Percentiles rank a stretch among this genome's conserved stretches.
These are phyloP conservation scores for Dactylonectria estremocensis DNA, from an alignment of 2,329 filamentous ascomycete genomes.

Conservation along the genomic window DNA sequence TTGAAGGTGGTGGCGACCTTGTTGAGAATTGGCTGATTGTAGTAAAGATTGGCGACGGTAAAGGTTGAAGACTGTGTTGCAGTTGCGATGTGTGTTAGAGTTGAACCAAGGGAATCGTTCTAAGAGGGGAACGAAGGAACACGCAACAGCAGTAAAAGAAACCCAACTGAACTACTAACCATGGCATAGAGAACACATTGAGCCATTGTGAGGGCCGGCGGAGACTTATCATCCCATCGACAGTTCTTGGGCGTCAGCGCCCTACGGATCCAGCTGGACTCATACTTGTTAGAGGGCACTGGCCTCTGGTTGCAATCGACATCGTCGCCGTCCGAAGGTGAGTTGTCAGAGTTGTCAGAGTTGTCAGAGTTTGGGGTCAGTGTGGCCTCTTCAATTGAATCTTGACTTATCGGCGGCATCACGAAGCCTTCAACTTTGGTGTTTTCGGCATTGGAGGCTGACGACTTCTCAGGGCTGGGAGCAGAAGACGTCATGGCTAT, in stretches of 20 bases:
- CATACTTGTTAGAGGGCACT: slow-evolving; percentile 41
- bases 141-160: too few relatives aligned
- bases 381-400: slow-evolving; percentile 15
- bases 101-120: neutral
- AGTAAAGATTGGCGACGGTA: slow-evolving; percentile 86
- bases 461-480: slow-evolving; percentile 4
- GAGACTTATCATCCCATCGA: slow-evolving; percentile 76
- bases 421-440: neutral
- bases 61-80: slow-evolving; percentile 68
- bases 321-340: slow-evolving; percentile 24
- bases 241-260: slow-evolving; percentile 72
- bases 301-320: slow-evolving; percentile 13
- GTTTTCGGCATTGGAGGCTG: neutral
- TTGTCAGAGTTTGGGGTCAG: slow-evolving; percentile 6
- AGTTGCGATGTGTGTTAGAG: neutral
- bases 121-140: neutral
- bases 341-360: slow-evolving; percentile 21
- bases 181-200: slow-evolving; percentile 81
- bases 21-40: slow-evolving; percentile 85
- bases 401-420: slow-evolving; percentile 5
- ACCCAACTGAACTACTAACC: slow-evolving; percentile 55
- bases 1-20: slow-evolving; percentile 80
- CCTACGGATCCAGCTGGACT: slow-evolving; percentile 41
- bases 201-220: slow-evolving; percentile 77
- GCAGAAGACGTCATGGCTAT: slow-evolving; percentile 12